Evolutionary conservation across 441 rosid species (phyloP), one percentile per base, ranked within the genome.

Genomic region (Isatis lusitanica): DNA sequence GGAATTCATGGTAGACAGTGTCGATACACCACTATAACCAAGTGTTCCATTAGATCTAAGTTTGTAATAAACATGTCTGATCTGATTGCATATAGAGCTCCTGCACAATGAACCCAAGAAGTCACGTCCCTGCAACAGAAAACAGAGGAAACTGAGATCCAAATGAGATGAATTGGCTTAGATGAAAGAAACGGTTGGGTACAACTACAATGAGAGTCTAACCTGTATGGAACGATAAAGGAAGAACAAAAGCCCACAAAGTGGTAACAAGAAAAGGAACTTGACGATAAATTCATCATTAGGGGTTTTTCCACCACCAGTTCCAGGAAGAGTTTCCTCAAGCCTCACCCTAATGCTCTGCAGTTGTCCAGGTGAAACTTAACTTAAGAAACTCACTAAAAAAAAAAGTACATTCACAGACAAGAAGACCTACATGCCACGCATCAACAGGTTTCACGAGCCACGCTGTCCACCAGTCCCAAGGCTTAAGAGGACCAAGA

Each of bases 381-480:
- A 40, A 21, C 33, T 68, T 13, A 71, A 21, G 42, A 64, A 73
- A 46, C 33, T 53, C 42, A 30, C 7, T 21, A 12, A 39, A 12
- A 39, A 9, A 40, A 13, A 42, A 64, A 7, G 30, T 15, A 68
- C 33, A 75, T 65, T 33, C 53, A 51, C 48, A 8, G 69, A 33
- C 42, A 47, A 60, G 55, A 48, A 74, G 57, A 69, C 47, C 21
- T 87, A 95, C 98, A 88, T 95, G 99, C 99, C 99, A 95, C 40
- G 90, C 92, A 78, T 91, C 96, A 70, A 95, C 98, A 48, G 97
- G 99, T 83, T 92, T 92, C 67, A 95, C 82, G 36, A 95, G 91
- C 99, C 99, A 95, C 9, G 98, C 92, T 48, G 99, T 95, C 94
- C 96, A 92, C 97, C 99, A 95, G 74, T 92, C 99, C 99, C 99